These are phyloP conservation scores for Trypanosoma avium DNA, from an alignment of 208 protist species.

Conservation along the genomic window DNA sequence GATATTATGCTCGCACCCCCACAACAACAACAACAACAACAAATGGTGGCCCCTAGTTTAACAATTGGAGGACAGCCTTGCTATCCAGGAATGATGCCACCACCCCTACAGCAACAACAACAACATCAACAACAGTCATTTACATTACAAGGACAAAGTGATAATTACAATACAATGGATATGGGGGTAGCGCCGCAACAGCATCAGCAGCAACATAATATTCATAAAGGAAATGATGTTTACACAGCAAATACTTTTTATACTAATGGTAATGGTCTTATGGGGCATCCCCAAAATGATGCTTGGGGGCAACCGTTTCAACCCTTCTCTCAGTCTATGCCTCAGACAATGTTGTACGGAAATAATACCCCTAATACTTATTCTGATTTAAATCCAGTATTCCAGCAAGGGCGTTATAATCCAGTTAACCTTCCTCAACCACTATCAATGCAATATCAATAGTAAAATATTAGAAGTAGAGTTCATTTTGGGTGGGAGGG, in stretches of 20 bases:
- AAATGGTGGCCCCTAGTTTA: slow-evolving; percentile 14
- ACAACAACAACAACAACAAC: slow-evolving; percentile 10
- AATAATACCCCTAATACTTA: slow-evolving; percentile 6
- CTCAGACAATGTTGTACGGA: slow-evolving; percentile 1
- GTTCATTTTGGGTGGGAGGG: too few relatives aligned
- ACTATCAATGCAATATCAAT: neutral
- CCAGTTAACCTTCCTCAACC: neutral
- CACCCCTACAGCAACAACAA: neutral
- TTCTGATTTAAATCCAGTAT: neutral
- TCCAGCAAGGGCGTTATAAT: neutral
- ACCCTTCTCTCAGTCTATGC: slow-evolving; percentile 5
- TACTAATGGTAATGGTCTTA: neutral
- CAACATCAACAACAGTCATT: slow-evolving; percentile 11
- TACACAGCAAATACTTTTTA: slow-evolving; percentile 22
- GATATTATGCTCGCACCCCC: slow-evolving; percentile 6
- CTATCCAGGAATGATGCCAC: slow-evolving; percentile 19
- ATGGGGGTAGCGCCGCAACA: neutral
- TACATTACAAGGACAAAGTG: slow-evolving; percentile 13
- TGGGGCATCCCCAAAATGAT: neutral
- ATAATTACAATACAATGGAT: neutral
- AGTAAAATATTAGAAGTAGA: too few relatives aligned
- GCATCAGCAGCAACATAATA: slow-evolving; percentile 25
- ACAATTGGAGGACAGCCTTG: slow-evolving; percentile 26
- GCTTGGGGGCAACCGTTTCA: slow-evolving; percentile 10
- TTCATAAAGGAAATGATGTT: slow-evolving; percentile 9